Conservation (phyloP, 352 stramenopile species). For the Aphanomyces astaci region DNA sequence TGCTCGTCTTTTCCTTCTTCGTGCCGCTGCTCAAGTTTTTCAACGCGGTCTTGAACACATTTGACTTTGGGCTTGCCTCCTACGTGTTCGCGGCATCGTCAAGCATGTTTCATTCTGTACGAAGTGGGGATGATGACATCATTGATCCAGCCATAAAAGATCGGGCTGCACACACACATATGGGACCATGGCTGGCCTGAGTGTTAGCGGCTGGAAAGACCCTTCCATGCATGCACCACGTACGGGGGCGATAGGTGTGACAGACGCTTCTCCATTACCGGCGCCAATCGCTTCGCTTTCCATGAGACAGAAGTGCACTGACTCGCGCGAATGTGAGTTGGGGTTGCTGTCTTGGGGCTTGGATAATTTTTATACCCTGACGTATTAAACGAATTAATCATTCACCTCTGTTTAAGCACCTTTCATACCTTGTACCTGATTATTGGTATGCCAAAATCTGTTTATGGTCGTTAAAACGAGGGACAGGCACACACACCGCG, state of each 20-base stretch:
- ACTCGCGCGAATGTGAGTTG: background rate
- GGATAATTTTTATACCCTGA: background rate
- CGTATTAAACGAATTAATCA: background rate
- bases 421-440: too few species aligned
- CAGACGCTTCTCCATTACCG: background rate
- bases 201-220: too few species aligned
- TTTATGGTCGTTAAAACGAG: background rate
- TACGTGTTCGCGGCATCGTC: background rate
- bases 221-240: background rate
- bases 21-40: slow-evolving; percentile 46
- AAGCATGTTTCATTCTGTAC: background rate
- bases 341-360: background rate
- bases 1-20: slow-evolving; percentile 61
- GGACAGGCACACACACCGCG: too few species aligned
- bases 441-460: too few species aligned
- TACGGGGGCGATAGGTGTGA: background rate
- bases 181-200: background rate
- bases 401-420: background rate
- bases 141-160: background rate
- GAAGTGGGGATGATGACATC: background rate
- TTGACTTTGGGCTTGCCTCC: slow-evolving; percentile 19
- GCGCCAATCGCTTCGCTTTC: background rate
- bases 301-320: background rate
- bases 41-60: slow-evolving; percentile 55
- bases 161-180: background rate